Base-by-base conservation (phyloP, 345 rosid genomes). In the Dimocarpus longan region DNA sequence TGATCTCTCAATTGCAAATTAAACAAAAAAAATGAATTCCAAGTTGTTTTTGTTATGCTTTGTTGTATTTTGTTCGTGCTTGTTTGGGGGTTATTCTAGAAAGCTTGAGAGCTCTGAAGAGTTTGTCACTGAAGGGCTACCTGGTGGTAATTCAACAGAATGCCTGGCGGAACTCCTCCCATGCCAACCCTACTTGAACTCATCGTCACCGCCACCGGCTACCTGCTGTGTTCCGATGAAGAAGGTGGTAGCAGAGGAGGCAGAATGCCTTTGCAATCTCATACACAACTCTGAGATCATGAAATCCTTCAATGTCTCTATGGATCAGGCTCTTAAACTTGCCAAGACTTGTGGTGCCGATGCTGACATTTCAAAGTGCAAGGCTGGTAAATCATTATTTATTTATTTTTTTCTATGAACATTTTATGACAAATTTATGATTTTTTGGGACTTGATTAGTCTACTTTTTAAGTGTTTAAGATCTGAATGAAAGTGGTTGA, bases 211-310 rank as follows among this genome's bases (percentile, higher is more conserved):
- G 2, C 89, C 87, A 5, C 86, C 93, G 3, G 21, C 76, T 3
- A 50, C 86, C 2, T 93, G 97, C 71, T 93, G 97, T 67, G 9
- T 13, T 18, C 93, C 95, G 0, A 24, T 91, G 80, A 82, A 79
- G 75, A 83, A 85, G 12, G 46, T 86, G 22, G 46, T 91, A 1
- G 57, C 67, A 19, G 50, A 81, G 1, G 84, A 88, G 0, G 12
- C 74, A 0, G 60, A 71, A 26, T 93, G 97, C 78, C 86, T 93
- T 3, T 91, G 95, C 77, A 56, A 70, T 44, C 84, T 78, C 32
- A 75, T 89, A 7, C 57, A 64, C 56, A 59, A 87, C 44, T 83
- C 84, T 2, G 74, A 10, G 3, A 10, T 82, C 1, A 70, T 88
- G 77, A 79, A 85, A 74, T 7, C 70, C 18, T 5, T 89, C n/a